These are phyloP conservation scores for Liquidambar formosana DNA, from an alignment of 164 flowering plant genomes.

Conservation along the genomic window DNA sequence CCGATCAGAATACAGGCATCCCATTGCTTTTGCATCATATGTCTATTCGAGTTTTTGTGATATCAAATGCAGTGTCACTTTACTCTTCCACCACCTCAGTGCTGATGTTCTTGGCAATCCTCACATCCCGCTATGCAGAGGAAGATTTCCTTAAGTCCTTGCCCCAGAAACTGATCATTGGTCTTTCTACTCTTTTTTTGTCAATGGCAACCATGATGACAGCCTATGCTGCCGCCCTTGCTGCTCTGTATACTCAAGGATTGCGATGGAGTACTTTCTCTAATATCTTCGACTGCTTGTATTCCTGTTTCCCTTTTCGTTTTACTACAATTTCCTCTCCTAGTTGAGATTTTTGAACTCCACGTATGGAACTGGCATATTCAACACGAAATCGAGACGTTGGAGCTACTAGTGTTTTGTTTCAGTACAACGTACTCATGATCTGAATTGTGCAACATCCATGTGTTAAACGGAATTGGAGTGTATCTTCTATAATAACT, in stretches of 20 bases:
- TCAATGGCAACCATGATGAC: constrained; percentile 27
- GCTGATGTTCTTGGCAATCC: constrained; percentile 40
- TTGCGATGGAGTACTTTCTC: neutral
- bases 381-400: too few species aligned
- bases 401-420: too few species aligned
- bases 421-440: too few species aligned
- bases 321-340: too few species aligned
- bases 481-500: too few species aligned
- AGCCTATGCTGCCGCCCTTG: constrained; percentile 20
- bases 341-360: too few species aligned
- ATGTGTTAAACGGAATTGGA: too few species aligned
- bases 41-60: constrained; percentile 28
- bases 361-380: too few species aligned
- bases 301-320: too few species aligned
- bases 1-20: constrained; percentile 11
- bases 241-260: constrained; percentile 10
- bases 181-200: constrained; percentile 19
- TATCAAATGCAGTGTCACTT: constrained; percentile 33
- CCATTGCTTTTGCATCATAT: too few species aligned
- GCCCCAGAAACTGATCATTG: constrained; percentile 29
- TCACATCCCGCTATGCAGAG: constrained; percentile 44
- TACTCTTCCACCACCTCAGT: constrained; percentile 33
- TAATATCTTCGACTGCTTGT: too few species aligned
- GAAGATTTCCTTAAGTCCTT: constrained; percentile 32
- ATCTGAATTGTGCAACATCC: too few species aligned